Evolutionary conservation across 2,329 filamentous ascomycete species (phyloP).

Genomic region (Juglanconis sp.): DNA sequence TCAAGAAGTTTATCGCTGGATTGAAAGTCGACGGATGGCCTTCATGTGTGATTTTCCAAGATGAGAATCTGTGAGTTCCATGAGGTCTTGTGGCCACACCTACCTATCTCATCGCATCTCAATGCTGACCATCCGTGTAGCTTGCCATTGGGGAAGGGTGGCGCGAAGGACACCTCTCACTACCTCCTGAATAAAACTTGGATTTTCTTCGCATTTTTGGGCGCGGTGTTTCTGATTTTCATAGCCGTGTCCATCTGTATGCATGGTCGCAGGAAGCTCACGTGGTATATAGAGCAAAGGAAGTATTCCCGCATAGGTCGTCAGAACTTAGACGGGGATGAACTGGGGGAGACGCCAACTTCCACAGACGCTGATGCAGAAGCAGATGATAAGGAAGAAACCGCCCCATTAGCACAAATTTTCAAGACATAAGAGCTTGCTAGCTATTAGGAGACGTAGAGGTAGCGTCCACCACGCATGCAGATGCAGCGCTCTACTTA

Average conservation of each 20-base stretch:
- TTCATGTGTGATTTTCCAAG: conserved; percentile 43
- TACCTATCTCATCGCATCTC: too few relatives aligned
- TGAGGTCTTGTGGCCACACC: too few relatives aligned
- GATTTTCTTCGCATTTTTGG: neutral
- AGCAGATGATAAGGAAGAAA: neutral
- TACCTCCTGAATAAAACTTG: neutral
- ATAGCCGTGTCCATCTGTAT: neutral
- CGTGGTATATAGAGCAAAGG: neutral
- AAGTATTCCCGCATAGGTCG: neutral
- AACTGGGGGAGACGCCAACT: neutral
- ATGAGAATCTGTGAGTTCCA: neutral
- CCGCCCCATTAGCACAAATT: neutral
- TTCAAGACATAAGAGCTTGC: neutral
- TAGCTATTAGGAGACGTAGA: too few relatives aligned
- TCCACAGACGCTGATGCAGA: neutral
- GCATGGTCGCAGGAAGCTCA: neutral
- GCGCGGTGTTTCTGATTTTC: neutral
- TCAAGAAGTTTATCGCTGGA: conserved; percentile 45
- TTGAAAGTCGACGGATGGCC: conserved; percentile 41
- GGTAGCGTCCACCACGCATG: too few relatives aligned
- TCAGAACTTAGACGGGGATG: neutral
- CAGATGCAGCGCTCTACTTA: too few relatives aligned
- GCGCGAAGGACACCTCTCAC: neutral
- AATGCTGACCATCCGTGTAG: neutral
- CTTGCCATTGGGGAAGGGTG: neutral